Evolutionary conservation across 1,284 basidiomycete genomes (phyloP).

Genomic region (Agroathelia rolfsii): DNA sequence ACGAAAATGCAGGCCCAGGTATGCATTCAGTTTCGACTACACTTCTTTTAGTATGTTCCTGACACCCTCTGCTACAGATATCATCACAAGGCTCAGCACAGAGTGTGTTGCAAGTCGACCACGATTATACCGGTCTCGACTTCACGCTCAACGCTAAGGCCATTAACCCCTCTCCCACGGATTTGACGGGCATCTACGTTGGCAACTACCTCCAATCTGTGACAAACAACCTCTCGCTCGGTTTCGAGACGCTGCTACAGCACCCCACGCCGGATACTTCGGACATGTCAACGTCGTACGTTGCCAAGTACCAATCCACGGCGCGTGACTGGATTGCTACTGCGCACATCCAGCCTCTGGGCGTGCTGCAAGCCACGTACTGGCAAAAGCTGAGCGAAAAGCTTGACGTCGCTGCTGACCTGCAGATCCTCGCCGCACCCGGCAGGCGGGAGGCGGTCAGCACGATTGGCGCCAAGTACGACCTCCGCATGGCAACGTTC

Average conservation of each 20-base stretch:
- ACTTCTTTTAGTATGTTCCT: not conserved
- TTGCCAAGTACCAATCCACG: slow-evolving; percentile 75
- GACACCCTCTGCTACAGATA: slow-evolving; percentile 31
- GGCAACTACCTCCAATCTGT: slow-evolving; percentile 94
- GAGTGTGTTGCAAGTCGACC: slow-evolving; percentile 89
- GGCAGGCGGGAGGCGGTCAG: slow-evolving; percentile 84
- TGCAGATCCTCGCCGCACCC: slow-evolving; percentile 75
- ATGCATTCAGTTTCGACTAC: too few relatives aligned
- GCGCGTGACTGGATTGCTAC: slow-evolving; percentile 88
- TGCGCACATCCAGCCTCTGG: slow-evolving; percentile 80
- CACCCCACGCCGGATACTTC: slow-evolving; percentile 62
- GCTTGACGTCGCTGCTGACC: slow-evolving; percentile 96
- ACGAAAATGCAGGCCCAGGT: slow-evolving; percentile 91
- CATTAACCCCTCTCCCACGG: slow-evolving; percentile 85
- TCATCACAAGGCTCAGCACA: slow-evolving; percentile 66
- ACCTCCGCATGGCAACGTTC: slow-evolving; percentile 90
- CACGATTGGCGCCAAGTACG: slow-evolving; percentile 93
- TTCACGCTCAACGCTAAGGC: slow-evolving; percentile 85
- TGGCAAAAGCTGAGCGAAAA: slow-evolving; percentile 95
- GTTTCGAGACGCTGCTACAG: slow-evolving; percentile 86
- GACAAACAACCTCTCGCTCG: slow-evolving; percentile 84
- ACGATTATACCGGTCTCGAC: slow-evolving; percentile 88
- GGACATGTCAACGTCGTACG: slow-evolving; percentile 77
- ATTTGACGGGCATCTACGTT: slow-evolving; percentile 90
- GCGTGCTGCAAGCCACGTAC: slow-evolving; percentile 88